Base-by-base conservation (phyloP, 2,329 filamentous ascomycete genomes). In the Pseudogymnoascus sp. region DNA sequence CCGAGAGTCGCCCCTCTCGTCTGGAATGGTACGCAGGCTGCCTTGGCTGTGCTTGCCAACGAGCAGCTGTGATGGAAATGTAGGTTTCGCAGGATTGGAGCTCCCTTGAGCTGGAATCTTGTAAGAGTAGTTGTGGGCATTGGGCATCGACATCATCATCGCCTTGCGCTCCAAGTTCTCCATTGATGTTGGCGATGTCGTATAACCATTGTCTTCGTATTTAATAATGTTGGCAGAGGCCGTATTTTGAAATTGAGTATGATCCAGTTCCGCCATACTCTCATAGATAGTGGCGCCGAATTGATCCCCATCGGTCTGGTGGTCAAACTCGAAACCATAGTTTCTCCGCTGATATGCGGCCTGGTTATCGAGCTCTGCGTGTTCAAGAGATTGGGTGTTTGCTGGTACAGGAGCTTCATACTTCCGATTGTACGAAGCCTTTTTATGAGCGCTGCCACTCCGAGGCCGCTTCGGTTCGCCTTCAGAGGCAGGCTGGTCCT, bases 31-130 rank as follows among this genome's bases (percentile, higher is more conserved):
- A 21, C 34, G 37, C 1, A 54, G 26, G 42, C 29, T 62, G 5
- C 29, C n/a, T 18, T 42, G 29, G 34, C 39, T 34, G 7, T 62
- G 29, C 29, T 34, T 54, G 21, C 42, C 40, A 16, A 4, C 36
- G 23, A 63, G 61, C 18, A 63, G 14, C 47, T 63, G 42, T 16
- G 45, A 63, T 5, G 62, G 62, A 6, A 63, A 63, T 6, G 62
- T 26, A 14, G 42, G 10, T 18, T 29, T 23, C 23, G 23, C 29
- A 14, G 29, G 29, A 21, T 57, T 34, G 18, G 31, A 21, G 37
- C n/a, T 51, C 3, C 18, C 45, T 36, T 63, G 62, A 36, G n/a
- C 23, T 63, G 47, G 26, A 3, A 54, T 14, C n/a, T 54, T 54
- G 10, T 31, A 31, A 31, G 47, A 54, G 23, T 54, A 54, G 47